These are phyloP conservation scores for Russula earlei DNA, from an alignment of 768 basidiomycete genomes.

Conservation along the genomic window DNA sequence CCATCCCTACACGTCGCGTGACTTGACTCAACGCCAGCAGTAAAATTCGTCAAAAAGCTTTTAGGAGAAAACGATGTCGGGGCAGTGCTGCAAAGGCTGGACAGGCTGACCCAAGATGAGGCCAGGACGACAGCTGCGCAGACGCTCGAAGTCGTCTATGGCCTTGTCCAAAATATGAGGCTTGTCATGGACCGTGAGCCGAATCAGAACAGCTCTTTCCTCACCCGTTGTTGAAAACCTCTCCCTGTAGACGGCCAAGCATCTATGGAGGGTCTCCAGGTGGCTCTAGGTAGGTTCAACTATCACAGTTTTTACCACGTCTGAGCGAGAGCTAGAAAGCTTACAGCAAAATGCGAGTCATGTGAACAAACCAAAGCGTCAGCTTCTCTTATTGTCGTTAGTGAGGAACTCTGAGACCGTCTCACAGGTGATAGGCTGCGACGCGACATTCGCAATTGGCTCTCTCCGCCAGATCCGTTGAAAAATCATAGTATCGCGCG, in stretches of 20 bases:
- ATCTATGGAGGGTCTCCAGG: background rate
- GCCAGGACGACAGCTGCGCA: background rate
- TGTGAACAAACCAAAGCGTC: background rate
- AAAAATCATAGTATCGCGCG: background rate
- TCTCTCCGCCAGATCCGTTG: background rate
- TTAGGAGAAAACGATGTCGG: background rate
- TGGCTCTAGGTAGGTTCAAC: background rate
- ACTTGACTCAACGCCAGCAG: background rate
- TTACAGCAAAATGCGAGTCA: background rate
- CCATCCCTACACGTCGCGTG: no score
- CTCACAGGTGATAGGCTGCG: background rate
- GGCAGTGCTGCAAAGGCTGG: background rate
- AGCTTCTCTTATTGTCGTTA: background rate
- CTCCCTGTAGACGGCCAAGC: background rate
- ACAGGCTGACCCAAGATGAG: slow-evolving; percentile 2
- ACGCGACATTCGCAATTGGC: background rate
- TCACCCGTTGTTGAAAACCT: background rate
- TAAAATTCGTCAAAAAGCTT: background rate
- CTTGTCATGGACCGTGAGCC: background rate
- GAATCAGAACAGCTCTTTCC: background rate
- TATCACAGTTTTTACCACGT: background rate
- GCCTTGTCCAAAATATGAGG: background rate
- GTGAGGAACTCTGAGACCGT: background rate
- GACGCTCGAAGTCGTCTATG: background rate
- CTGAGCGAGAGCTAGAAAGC: background rate